phyloP scores from a whole-genome alignment of 2,329 filamentous ascomycete genomes.

The Boeremia lycopersici region DNA sequence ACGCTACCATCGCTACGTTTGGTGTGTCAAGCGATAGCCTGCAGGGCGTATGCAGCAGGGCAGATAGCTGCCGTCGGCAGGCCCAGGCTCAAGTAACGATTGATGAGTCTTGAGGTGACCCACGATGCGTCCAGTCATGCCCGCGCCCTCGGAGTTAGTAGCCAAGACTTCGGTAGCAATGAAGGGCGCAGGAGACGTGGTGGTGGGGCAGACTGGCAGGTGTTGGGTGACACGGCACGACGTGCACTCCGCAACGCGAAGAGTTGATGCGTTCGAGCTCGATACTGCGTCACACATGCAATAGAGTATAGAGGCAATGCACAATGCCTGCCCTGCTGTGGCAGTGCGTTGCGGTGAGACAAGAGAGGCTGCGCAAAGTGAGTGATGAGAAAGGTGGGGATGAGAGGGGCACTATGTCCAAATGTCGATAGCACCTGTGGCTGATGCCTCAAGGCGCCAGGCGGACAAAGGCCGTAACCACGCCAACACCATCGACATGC shows the following conservation, averaged over 20 bases:
- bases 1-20: conserved; percentile 21
- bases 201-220: conserved; percentile 1
- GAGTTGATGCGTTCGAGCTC: neutral
- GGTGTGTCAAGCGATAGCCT: conserved; percentile 27
- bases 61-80: conserved; percentile 25
- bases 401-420: neutral
- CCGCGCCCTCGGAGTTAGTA: neutral
- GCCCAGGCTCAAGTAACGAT: conserved; percentile 19
- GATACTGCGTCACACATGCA: conserved; percentile 7
- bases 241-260: conserved; percentile 1
- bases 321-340: conserved; percentile 25
- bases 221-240: conserved; percentile 1
- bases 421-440: conserved; percentile 19
- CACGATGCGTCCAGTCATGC: conserved; percentile 2
- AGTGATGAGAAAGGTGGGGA: conserved; percentile 14
- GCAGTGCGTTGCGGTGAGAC: conserved; percentile 38
- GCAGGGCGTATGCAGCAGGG: conserved; percentile 16
- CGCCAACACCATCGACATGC: conserved; percentile 17
- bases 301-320: conserved; percentile 4
- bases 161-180: neutral
- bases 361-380: conserved; percentile 27
- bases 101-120: conserved; percentile 27
- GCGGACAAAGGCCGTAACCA: conserved; percentile 23
- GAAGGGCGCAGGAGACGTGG: conserved; percentile 7
- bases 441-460: conserved; percentile 18